Conservation (phyloP, 495 filamentous ascomycete species). For the Annulohypoxylon nitens region DNA sequence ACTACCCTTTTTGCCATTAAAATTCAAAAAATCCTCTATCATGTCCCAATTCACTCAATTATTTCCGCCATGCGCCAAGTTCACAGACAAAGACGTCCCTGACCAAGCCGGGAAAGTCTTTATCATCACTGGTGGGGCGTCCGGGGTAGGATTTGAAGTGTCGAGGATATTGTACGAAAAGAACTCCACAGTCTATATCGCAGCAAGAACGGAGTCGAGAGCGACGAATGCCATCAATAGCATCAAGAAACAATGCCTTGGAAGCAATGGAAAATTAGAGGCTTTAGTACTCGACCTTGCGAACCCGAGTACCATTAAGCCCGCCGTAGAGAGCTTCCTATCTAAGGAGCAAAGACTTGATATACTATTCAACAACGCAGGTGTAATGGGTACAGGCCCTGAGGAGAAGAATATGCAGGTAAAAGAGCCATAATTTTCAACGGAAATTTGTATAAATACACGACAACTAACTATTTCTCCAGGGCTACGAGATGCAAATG, state of each 20-base stretch:
- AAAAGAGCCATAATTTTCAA: too few species aligned
- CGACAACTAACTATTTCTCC: slow-evolving; percentile 32
- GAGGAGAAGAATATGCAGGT: slow-evolving; percentile 44
- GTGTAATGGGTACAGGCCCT: slow-evolving; percentile 52
- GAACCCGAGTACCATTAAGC: neutral
- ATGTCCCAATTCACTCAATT: slow-evolving; percentile 36
- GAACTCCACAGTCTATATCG: slow-evolving; percentile 65
- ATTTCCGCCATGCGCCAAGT: slow-evolving; percentile 50
- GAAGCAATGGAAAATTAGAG: slow-evolving; percentile 32
- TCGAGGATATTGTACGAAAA: slow-evolving; percentile 57
- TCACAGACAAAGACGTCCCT: slow-evolving; percentile 44
- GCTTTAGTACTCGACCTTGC: slow-evolving; percentile 38
- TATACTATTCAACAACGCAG: slow-evolving; percentile 43
- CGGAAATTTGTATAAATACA: neutral
- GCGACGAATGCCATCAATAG: slow-evolving; percentile 38
- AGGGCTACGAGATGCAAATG: slow-evolving; percentile 56
- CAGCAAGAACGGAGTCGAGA: slow-evolving; percentile 54
- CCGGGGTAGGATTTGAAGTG: slow-evolving; percentile 62
- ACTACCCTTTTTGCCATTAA: neutral
- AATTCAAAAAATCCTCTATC: too few species aligned
- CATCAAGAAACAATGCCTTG: slow-evolving; percentile 34
- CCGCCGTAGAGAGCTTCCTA: neutral
- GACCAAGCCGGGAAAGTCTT: slow-evolving; percentile 48
- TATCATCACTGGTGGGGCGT: slow-evolving; percentile 63
- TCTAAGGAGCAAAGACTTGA: slow-evolving; percentile 14